Conservation (phyloP, 139 green algal species). For the Klebsormidium nitens region DNA sequence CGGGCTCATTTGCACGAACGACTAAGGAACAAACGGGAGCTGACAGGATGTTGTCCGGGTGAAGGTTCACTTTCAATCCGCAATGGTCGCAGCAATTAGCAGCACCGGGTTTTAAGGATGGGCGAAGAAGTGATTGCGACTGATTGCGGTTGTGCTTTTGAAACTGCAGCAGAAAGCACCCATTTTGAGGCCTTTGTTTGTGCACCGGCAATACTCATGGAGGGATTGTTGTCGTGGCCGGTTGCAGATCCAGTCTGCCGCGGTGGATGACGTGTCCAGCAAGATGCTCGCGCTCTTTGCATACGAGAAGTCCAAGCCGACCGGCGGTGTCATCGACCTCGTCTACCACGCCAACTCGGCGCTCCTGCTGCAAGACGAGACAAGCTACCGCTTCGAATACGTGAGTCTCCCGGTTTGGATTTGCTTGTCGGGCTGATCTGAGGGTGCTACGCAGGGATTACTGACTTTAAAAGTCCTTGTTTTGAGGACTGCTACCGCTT, state of each 20-base stretch:
- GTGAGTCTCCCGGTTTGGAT: neutral
- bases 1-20: neutral
- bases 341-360: constrained; percentile 63
- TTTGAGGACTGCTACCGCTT: no score
- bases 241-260: constrained; percentile 41
- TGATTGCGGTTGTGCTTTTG: no score
- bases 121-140: no score
- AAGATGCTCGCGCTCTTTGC: constrained; percentile 66
- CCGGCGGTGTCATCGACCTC: constrained; percentile 24
- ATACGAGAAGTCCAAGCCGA: constrained; percentile 62
- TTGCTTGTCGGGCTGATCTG: constrained; percentile 14
- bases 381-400: constrained; percentile 57
- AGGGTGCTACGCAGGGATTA: neutral
- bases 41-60: neutral
- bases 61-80: constrained; percentile 1
- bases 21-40: neutral
- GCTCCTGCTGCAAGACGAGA: constrained; percentile 64
- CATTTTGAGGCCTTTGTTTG: neutral
- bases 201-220: neutral
- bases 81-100: no score
- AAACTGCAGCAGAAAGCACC: no score
- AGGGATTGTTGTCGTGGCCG: neutral
- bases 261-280: constrained; percentile 58
- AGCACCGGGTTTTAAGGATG: no score
- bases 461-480: neutral